Evolutionary conservation across 2,329 filamentous ascomycete species (phyloP).

Genomic region (Magnaporthiopsis rhizophila): DNA sequence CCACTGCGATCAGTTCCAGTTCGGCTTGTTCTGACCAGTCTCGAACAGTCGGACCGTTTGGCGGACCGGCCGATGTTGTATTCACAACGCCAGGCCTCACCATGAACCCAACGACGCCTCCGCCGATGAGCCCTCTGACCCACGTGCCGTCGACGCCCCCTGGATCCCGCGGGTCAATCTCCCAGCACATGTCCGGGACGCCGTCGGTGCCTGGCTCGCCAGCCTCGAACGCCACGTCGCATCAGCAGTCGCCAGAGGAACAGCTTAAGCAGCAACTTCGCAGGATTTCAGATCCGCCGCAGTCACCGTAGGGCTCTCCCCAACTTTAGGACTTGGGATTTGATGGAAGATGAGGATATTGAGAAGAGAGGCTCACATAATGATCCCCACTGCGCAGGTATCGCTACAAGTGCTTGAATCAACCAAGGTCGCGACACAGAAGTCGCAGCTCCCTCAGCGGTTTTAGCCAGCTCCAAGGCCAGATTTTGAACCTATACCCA

Average conservation of each 20-base stretch:
- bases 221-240: slow-evolving; percentile 9
- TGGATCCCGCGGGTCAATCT: slow-evolving; percentile 9
- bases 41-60: slow-evolving; percentile 9
- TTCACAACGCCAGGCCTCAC: slow-evolving; percentile 17
- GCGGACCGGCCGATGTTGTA: slow-evolving; percentile 6
- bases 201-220: slow-evolving; percentile 13
- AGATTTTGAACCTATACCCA: slow-evolving; percentile 18
- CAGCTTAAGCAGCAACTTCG: slow-evolving; percentile 19
- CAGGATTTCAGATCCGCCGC: slow-evolving; percentile 19
- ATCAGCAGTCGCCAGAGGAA: slow-evolving; percentile 16
- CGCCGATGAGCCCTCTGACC: slow-evolving; percentile 15
- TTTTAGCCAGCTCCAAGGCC: slow-evolving; percentile 16
- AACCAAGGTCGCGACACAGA: slow-evolving; percentile 17
- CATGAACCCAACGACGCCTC: slow-evolving; percentile 12
- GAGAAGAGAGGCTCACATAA: slow-evolving; percentile 7
- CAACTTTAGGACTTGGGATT: not conserved
- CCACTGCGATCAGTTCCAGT: not conserved
- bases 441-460: slow-evolving; percentile 19
- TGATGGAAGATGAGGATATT: not conserved
- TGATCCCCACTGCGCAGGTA: slow-evolving; percentile 11
- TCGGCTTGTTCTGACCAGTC: slow-evolving; percentile 1
- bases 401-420: slow-evolving; percentile 18
- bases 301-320: slow-evolving; percentile 14
- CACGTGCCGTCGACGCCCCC: slow-evolving; percentile 13
- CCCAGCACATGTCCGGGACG: slow-evolving; percentile 10